Base-by-base conservation (phyloP, 345 rosid genomes). In the Trapa bicornis region DNA sequence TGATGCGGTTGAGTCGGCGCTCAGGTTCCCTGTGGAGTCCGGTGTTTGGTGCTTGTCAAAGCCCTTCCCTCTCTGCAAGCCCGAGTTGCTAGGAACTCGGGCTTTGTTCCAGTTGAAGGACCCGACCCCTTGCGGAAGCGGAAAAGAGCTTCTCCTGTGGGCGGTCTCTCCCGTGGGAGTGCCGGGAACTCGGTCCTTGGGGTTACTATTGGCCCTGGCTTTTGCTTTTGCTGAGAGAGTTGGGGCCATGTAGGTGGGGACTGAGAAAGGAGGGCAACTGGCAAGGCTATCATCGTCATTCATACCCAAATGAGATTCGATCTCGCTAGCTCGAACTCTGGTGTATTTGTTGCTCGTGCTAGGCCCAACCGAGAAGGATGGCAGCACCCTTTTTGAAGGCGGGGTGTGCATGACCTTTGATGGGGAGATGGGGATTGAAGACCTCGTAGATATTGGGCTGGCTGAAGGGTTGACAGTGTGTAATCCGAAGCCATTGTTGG, bases 231-330 rank as follows among this genome's bases (percentile, higher is more conserved):
- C 83, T 1, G 99, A 91, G 42, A 70, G 86, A 0, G 97, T 95
- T 0, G 96, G 93, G 61, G 71, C 73, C 99, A 95, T 91, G 79
- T 95, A 95, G 80, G 79, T 89, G 13, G 97, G 99, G 50, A 78
- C 89, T 2, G 90, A 89, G 76, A 87, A 89, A 1, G 97, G 91
- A 0, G 97, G 97, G 77, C 97, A 95, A 74, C 97, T 91, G 16
- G 74, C 84, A 69, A 95, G 89, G 75, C 97, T 91, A 38, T 91
- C 97, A n/a, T 94, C 97, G 47, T 94, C 99, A 80, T 86, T 94
- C 45, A 79, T 17, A 72, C 78, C 68, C 4, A 80, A 86, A 29
- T 90, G 91, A 16, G 91, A 87, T 13, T 71, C 87, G 16, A 72
- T 83, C 38, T 81, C 86, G 3, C 64, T 73, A 56, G 84, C 83